Evolutionary conservation across 2,329 filamentous ascomycete species (phyloP), one percentile per base, ranked within the genome.

Genomic region (Cyclaneusma minus): DNA sequence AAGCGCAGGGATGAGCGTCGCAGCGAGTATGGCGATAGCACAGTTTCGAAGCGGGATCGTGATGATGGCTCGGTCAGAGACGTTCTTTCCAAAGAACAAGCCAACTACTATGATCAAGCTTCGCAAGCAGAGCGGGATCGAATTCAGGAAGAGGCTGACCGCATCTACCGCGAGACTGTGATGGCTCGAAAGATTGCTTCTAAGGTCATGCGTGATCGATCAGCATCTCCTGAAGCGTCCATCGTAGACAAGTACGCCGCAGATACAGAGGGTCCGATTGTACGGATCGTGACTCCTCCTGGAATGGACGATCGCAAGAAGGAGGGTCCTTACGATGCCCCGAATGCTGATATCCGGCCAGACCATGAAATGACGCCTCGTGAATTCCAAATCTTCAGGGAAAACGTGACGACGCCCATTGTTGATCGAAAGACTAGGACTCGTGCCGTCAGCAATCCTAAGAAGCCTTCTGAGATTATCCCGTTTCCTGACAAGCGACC

Each of bases 321-420:
- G 30, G 62, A 61, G 46, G 60, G 55, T 29, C 58, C 48, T 6
- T 76, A 64, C 30, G 64, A 63, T 34, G 62, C 49, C 6, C 70
- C 70, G 2, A 56, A 76, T 39, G 70, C 70, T n/a, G 70, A 76
- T 43, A 68, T 75, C 28, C 55, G 52, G 27, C 63, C 73, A 31
- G 69, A 75, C 41, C 62, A 71, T 37, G 49, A 64, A 32, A 57
- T 74, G 33, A 54, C 58, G 28, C 70, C 70, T 4, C 45, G 46
- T 21, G 62, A 73, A 16, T 46, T 68, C 19, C 34, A 30, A 23
- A 45, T 29, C 26, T 58, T 51, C 38, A 42, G 39, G 7, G 30
- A 29, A 7, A 24, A 13, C 12, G 7, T 24, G 8, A 13, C 8
- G 8, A 13, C 7, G 9, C 22, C 22, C 22, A 24, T 24, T 8